Percentiles rank a stretch among this genome's conserved stretches.
Evolutionary conservation across 2,329 filamentous ascomycete species (phyloP).

Genomic region (Cercospora nicotianae): DNA sequence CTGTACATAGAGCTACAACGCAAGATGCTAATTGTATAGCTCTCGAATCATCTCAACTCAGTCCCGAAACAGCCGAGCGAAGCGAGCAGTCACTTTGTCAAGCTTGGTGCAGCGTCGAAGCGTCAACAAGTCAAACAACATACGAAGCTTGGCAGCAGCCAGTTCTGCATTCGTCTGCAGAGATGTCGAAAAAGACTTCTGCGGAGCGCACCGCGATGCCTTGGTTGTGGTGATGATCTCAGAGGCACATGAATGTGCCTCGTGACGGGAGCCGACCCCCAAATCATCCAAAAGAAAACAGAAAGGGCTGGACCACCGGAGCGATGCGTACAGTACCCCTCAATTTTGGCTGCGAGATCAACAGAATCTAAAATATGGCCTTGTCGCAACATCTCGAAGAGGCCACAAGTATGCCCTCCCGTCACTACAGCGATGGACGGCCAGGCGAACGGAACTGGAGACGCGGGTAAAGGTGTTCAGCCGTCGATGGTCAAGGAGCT

Average conservation of each 20-base stretch:
- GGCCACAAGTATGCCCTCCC: not conserved
- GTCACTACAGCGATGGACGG: not conserved
- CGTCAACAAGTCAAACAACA: not conserved
- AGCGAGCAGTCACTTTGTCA: not conserved
- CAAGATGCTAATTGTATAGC: slow-evolving; percentile 8
- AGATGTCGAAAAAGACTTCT: not conserved
- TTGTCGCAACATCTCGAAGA: too few species aligned
- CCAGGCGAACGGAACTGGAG: not conserved
- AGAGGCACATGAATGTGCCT: not conserved
- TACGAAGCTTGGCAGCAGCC: not conserved
- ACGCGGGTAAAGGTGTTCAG: not conserved
- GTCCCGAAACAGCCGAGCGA: not conserved
- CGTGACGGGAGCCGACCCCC: slow-evolving; percentile 2
- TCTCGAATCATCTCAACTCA: slow-evolving; percentile 12
- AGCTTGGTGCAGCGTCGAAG: not conserved
- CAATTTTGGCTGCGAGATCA: slow-evolving; percentile 1
- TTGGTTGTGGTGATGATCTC: not conserved
- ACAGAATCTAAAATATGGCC: not conserved
- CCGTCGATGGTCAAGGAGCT: slow-evolving; percentile 18
- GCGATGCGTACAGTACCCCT: not conserved
- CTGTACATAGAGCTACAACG: slow-evolving; percentile 4
- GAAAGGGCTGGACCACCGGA: not conserved
- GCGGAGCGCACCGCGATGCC: not conserved
- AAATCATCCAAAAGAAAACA: slow-evolving; percentile 5
- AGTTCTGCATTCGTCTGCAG: not conserved